Conservation (phyloP, 768 basidiomycete genomes). For the Lentinula sp. region DNA sequence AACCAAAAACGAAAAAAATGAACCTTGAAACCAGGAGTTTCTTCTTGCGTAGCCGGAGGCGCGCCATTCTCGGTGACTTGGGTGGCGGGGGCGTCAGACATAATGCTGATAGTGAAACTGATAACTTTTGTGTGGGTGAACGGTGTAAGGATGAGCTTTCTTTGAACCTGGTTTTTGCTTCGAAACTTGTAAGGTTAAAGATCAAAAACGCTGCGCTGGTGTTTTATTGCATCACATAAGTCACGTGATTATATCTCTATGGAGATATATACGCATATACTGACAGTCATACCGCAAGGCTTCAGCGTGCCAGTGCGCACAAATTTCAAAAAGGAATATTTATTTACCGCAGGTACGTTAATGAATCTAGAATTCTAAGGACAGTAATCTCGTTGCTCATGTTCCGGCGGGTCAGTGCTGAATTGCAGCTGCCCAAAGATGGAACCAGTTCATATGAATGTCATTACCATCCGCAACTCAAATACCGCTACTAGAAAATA, state of each 20-base stretch:
- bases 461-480: too few species aligned
- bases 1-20: conserved; percentile 17
- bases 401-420: too few species aligned
- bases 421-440: too few species aligned
- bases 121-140: conserved; percentile 44
- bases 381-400: too few species aligned
- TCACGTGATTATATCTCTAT: not conserved
- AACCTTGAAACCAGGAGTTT: conserved; percentile 80
- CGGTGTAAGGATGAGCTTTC: conserved; percentile 46
- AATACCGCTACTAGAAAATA: too few species aligned
- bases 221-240: conserved; percentile 12
- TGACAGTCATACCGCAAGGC: too few species aligned
- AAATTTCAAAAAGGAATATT: too few species aligned
- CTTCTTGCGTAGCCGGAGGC: conserved; percentile 76
- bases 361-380: too few species aligned
- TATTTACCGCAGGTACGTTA: too few species aligned
- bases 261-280: not conserved
- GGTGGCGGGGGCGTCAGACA: conserved; percentile 92
- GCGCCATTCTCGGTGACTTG: conserved; percentile 78
- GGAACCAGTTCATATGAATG: too few species aligned
- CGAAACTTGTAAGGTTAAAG: conserved; percentile 78
- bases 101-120: conserved; percentile 54
- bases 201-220: conserved; percentile 23
- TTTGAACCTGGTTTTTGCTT: conserved; percentile 82
- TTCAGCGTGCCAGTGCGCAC: too few species aligned